Evolutionary conservation across 2,329 filamentous ascomycete species (phyloP).

Genomic region (Trichoderma guizhouense): DNA sequence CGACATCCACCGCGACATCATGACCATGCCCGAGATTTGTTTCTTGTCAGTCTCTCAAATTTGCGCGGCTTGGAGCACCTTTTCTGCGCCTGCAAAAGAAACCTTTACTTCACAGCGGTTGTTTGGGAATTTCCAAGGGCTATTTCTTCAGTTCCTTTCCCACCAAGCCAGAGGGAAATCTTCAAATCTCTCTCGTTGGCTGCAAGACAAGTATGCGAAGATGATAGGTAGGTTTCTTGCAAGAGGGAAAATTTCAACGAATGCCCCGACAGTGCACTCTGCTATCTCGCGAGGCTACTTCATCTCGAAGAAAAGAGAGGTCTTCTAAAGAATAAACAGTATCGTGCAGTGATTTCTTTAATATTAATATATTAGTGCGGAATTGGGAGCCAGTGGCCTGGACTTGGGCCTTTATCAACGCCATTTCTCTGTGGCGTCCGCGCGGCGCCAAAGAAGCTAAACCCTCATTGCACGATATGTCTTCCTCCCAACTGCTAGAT

Average conservation of each 20-base stretch:
- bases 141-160: no score
- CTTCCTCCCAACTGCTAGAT: neutral
- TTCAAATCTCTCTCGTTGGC: no score
- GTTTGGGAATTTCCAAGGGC: neutral
- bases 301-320: neutral
- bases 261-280: neutral
- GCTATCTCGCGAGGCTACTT: neutral
- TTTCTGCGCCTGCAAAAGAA: neutral
- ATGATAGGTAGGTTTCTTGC: neutral
- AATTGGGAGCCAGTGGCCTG: neutral
- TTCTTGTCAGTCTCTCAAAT: neutral
- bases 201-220: no score
- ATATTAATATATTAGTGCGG: no score
- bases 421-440: neutral
- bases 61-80: neutral
- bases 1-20: neutral
- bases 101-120: neutral
- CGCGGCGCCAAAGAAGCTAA: neutral
- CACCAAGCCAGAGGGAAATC: no score
- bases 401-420: neutral
- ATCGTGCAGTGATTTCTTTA: neutral
- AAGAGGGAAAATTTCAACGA: neutral
- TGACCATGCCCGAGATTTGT: neutral
- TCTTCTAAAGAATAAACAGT: neutral
- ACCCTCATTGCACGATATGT: neutral